phyloP scores from a whole-genome alignment of 78 protist genomes.

The Bodo saltans region DNA sequence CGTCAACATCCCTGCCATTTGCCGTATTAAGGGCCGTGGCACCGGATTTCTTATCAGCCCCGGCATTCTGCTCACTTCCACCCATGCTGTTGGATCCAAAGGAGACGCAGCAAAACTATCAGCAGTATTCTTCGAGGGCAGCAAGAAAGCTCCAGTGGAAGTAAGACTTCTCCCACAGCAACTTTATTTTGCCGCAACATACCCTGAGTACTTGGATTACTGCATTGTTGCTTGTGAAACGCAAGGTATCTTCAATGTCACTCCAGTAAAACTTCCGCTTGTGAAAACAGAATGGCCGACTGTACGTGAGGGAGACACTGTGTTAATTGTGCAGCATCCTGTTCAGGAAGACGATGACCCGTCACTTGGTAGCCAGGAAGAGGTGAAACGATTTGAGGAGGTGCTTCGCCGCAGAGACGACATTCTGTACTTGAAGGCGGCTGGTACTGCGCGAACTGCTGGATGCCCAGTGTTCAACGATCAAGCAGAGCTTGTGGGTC shows the following conservation, averaged over 20 bases:
- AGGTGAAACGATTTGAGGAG: conserved; percentile 17
- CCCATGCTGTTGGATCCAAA: neutral
- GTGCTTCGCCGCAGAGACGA: neutral
- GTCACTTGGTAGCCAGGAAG: neutral
- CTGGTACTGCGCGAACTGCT: neutral
- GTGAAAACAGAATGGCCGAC: neutral
- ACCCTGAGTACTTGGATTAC: conserved; percentile 16
- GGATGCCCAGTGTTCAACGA: conserved; percentile 30
- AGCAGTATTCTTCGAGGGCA: conserved; percentile 10
- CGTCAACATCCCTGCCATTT: conserved; percentile 21
- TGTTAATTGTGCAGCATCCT: conserved; percentile 24
- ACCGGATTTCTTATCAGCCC: conserved; percentile 7
- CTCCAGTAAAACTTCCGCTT: conserved; percentile 1
- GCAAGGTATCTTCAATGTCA: neutral
- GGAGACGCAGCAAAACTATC: neutral
- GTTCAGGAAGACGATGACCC: neutral
- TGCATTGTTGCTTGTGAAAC: conserved; percentile 17
- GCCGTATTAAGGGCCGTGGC: conserved; percentile 3
- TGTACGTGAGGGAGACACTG: neutral
- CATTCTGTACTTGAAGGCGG: neutral
- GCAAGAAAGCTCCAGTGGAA: conserved; percentile 8
- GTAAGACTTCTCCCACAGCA: neutral
- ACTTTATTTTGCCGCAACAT: neutral
- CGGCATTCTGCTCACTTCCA: conserved; percentile 5
- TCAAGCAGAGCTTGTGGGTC: neutral